Base-by-base conservation (phyloP, 345 rosid genomes). In the Carallia brachiata region DNA sequence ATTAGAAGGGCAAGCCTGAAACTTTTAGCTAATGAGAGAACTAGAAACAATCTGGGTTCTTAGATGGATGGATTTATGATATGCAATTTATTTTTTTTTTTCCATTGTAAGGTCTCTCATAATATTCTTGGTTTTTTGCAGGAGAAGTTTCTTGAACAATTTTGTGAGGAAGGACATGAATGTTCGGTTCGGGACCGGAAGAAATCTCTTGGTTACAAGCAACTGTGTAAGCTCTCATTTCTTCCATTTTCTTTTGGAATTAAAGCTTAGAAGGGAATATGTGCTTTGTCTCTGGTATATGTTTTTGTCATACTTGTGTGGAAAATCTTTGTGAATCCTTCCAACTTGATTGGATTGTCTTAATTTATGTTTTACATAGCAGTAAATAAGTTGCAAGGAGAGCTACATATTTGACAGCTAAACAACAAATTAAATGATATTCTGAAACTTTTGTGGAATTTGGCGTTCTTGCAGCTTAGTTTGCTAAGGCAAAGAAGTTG, bases 91-190 rank as follows among this genome's bases (percentile, higher is more conserved):
- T 71, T 37, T 40, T 52, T 23, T 23, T 23, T 23, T 17, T 62
- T 62, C 31, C 16, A 6, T 16, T 27, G 4, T 44, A 0, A 56
- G 60, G 28, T 56, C 32, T 40, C 15, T 44, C 50, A 44, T 56
- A 56, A 23, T 7, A n/a, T 60, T 55, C 30, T 71, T 69, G 68
- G 47, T 61, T 34, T 68, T 30, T 48, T 80, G 76, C 82, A 94
- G 98, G 97, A 87, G 75, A 83, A 78, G 79, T 91, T 94, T 71
- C 75, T 94, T 10, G 85, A 83, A 31, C 78, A 82, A 56, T 89
- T 88, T 69, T 74, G 86, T 48, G 90, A 84, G 81, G 95, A 90
- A 69, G 91, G 85, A 6, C 86, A 87, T 76, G 70, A 74, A 37
- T 80, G 75, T 62, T 78, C 81, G 1, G 80, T 86, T 36, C 68